Percentiles rank a stretch among this genome's conserved stretches.
Evolutionary conservation across 176 grass and related monocot species (phyloP).

Genomic region (Triticum turgidum): DNA sequence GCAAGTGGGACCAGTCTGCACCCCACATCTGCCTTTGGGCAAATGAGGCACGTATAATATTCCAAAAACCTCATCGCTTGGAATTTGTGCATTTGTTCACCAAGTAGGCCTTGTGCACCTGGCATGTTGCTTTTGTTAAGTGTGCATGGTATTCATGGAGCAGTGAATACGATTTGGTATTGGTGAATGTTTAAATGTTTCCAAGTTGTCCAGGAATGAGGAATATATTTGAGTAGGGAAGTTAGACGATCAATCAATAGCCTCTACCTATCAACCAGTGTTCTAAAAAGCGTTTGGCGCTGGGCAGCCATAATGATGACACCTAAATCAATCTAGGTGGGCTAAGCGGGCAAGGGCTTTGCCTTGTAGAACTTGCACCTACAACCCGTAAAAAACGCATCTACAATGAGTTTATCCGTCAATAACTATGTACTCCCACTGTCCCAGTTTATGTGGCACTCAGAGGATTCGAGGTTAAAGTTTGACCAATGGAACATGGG

Average conservation of each 20-base stretch:
- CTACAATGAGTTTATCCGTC: not conserved
- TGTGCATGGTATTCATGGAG: not conserved
- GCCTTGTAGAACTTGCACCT: not conserved
- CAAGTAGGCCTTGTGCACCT: not conserved
- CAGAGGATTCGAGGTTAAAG: not conserved
- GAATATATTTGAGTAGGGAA: not conserved
- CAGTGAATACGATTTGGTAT: conserved; percentile 7
- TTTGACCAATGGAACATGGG: not conserved
- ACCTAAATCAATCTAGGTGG: not conserved
- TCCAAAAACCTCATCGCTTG: not conserved
- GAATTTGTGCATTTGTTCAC: not conserved
- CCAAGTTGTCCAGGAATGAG: not conserved
- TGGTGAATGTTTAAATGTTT: not conserved
- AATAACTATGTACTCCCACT: not conserved
- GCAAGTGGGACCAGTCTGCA: not conserved
- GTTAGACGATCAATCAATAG: not conserved
- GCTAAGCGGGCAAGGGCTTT: not conserved
- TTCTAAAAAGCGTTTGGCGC: not conserved
- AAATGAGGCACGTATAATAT: not conserved
- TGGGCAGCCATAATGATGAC: not conserved
- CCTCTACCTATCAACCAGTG: not conserved
- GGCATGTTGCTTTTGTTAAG: not conserved
- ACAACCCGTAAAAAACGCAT: not conserved
- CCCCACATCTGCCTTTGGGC: not conserved
- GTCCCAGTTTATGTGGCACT: not conserved